These are phyloP conservation scores for Fusarium chaquense DNA, from an alignment of 2,329 filamentous ascomycete genomes.

Conservation along the genomic window DNA sequence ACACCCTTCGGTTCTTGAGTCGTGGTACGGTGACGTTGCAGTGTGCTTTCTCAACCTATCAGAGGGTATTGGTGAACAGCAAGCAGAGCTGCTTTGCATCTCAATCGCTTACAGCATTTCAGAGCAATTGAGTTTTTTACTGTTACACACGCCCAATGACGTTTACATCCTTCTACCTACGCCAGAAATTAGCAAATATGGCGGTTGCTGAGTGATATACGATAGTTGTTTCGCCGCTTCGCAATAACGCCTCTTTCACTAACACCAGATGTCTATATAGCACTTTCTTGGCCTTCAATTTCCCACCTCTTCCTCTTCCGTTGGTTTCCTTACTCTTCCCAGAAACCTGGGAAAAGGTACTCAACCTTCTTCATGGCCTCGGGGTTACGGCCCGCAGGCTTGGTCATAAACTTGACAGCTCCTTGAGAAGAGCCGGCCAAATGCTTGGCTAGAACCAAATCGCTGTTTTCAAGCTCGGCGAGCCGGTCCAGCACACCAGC, in stretches of 20 bases:
- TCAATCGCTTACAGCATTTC: constrained; percentile 10
- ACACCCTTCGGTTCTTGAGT: constrained; percentile 35
- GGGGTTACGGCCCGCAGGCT: constrained; percentile 76
- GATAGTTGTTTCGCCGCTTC: constrained; percentile 22
- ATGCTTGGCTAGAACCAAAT: constrained; percentile 84
- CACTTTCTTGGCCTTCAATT: not conserved
- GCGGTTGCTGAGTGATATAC: not conserved
- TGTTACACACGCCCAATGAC: not conserved
- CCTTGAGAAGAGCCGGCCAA: constrained; percentile 81
- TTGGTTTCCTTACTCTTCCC: constrained; percentile 52
- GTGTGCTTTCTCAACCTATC: constrained; percentile 11
- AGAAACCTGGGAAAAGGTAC: constrained; percentile 90
- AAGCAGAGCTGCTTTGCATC: constrained; percentile 7
- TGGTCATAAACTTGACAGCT: constrained; percentile 84
- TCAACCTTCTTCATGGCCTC: constrained; percentile 83
- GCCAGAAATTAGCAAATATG: not conserved
- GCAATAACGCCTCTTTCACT: constrained; percentile 29
- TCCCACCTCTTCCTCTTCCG: constrained; percentile 17
- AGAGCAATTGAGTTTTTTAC: constrained; percentile 2
- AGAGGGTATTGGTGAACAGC: constrained; percentile 9
- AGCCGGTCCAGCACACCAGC: constrained; percentile 89
- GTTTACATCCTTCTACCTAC: not conserved
- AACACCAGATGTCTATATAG: constrained; percentile 19
- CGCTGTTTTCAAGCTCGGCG: constrained; percentile 78
- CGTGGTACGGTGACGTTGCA: constrained; percentile 9